Base-by-base conservation (phyloP, 345 rosid genomes). In the Populus pruinosa region DNA sequence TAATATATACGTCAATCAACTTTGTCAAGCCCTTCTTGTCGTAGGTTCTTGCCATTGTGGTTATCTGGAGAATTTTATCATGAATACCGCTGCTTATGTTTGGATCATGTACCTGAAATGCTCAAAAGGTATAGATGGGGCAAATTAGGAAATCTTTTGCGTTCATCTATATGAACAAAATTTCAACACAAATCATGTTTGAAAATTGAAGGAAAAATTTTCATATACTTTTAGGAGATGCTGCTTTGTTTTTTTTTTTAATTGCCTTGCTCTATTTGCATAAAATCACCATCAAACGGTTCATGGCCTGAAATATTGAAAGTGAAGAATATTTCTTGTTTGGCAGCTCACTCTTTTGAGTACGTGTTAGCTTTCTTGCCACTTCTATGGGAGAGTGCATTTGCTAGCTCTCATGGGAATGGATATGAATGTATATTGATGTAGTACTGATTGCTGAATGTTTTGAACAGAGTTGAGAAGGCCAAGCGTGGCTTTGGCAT, bases 401-500 rank as follows among this genome's bases (percentile, higher is more conserved):
- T 41, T 6, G 50, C 56, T 18, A 41, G 36, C 35, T 8, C 6
- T 14, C n/a, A 59, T n/a, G 62, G 23, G 62, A 21, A 3, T 63
- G 23, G 25, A 7, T 62, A 23, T 18, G 5, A 33, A 65, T 55
- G 44, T 50, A 12, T 76, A 43, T n/a, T 27, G 43, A 41, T 44
- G 65, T 23, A 35, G 8, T 16, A n/a, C 65, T 74, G 50, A 68
- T 70, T 70, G 27, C 43, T 9, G 27, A 17, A 13, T 79, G 17
- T 44, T 68, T 55, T 67, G 17, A 55, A 74, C 81, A 81, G 84
- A 29, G 78, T 81, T 17, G 67, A 67, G 71, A 81, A 73, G 81
- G 14, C 33, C 38, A 77, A 62, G 35, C 70, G 81, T 62, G 84
- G 84, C 2, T 77, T 81, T 31, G 81, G 84, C 53, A 81, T 81